Base-by-base conservation (phyloP, 2,329 filamentous ascomycete species). In the Verticillium tricorpus region DNA sequence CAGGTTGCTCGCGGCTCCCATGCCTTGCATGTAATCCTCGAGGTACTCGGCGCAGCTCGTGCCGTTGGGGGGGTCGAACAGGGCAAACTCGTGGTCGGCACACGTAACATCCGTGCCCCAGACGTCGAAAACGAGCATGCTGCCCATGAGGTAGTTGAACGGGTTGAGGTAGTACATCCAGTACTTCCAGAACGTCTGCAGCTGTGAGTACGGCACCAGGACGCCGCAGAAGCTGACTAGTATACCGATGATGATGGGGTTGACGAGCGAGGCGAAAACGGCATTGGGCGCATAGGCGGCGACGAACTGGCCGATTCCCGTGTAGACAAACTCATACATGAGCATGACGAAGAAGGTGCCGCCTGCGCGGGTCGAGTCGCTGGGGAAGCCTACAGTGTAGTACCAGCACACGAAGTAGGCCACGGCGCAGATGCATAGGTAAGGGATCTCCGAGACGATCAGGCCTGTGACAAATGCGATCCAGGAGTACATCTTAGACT, bases 211-310 rank as follows among this genome's bases (percentile, higher is more conserved):
- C 0, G 89, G 89, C 0, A 92, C 89, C 5, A 92, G 78, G 1
- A 93, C 88, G 64, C 90, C 90, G 67, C 89, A 92, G 77, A 93
- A 93, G 1, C 83, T 84, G 9, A 91, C 81, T 2, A 92, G 77
- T 50, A 86, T 72, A 69, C 81, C 79, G 61, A 88, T 74, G 12
- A 87, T 59, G 0, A 88, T 69, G 0, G 84, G 84, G 65, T 87
- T 87, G 63, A 81, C 79, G 5, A 88, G 76, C 0, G 83, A 76
- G 0, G 85, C 85, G 55, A 87, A 86, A 12, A 85, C 80, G 37
- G 80, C 84, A 64, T 85, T 87, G 0, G 85, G 85, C 0, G 85
- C 82, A 63, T 87, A 88, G 1, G 86, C 85, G 0, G 85, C 84
- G n/a, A 88, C 77, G 67, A 85, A 84, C 67, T 89, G 86, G 0